Evolutionary conservation across 2,329 filamentous ascomycete species (phyloP).

Genomic region (Xylaria sp.): DNA sequence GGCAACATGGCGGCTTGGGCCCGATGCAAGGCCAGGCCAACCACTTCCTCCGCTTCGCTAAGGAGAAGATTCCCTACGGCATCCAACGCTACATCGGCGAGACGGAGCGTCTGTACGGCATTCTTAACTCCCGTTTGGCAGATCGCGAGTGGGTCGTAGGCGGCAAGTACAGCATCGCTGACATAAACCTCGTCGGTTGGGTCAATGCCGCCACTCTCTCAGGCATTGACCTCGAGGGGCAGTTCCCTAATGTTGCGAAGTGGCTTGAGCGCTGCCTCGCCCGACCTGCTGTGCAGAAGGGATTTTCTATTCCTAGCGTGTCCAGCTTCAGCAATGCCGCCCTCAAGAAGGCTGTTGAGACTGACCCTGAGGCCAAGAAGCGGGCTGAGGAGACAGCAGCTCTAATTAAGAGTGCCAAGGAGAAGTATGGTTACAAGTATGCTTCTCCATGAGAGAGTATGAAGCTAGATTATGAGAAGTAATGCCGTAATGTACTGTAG

Average conservation of each 20-base stretch:
- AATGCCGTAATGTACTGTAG: background rate
- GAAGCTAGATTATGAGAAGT: background rate
- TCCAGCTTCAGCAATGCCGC: slow-evolving; percentile 54
- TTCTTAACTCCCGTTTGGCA: slow-evolving; percentile 74
- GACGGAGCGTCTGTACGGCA: slow-evolving; percentile 76
- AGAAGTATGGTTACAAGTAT: slow-evolving; percentile 61
- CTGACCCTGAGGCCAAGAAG: slow-evolving; percentile 60
- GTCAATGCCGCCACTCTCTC: slow-evolving; percentile 67
- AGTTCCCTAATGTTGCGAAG: slow-evolving; percentile 73
- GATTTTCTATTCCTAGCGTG: slow-evolving; percentile 68
- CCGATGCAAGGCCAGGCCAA: slow-evolving; percentile 80
- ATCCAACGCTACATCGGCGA: slow-evolving; percentile 81
- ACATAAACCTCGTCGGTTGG: slow-evolving; percentile 81
- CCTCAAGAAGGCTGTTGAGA: slow-evolving; percentile 55
- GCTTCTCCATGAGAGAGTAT: slow-evolving; percentile 51
- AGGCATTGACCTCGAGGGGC: slow-evolving; percentile 66
- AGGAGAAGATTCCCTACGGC: slow-evolving; percentile 76
- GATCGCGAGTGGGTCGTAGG: slow-evolving; percentile 66
- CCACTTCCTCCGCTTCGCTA: slow-evolving; percentile 76
- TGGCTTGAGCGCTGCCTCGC: slow-evolving; percentile 73
- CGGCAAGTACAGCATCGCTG: slow-evolving; percentile 73
- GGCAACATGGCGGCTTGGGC: slow-evolving; percentile 80
- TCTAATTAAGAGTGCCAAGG: slow-evolving; percentile 56
- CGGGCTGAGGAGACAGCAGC: slow-evolving; percentile 52
- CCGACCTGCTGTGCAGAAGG: slow-evolving; percentile 71